Evolutionary conservation across 1,284 basidiomycete species (phyloP).

Genomic region (Sanghuangporus weigelae): DNA sequence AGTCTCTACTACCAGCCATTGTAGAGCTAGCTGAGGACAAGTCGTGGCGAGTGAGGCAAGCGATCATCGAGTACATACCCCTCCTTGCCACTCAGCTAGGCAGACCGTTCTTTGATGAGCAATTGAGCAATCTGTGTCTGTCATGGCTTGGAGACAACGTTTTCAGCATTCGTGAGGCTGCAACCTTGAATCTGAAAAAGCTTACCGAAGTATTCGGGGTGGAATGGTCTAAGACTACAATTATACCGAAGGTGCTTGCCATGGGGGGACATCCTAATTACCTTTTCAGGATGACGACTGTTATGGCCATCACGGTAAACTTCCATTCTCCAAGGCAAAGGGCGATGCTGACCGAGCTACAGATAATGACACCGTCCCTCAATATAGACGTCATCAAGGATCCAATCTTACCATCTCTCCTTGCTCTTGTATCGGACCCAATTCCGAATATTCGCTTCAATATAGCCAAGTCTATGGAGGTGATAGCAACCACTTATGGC

Average conservation of each 20-base stretch:
- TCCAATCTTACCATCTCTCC: conserved; percentile 83
- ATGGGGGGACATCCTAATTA: conserved; percentile 99
- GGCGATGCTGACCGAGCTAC: conserved; percentile 12
- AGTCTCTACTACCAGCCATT: conserved; percentile 95
- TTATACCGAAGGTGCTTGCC: conserved; percentile 95
- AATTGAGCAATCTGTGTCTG: conserved; percentile 96
- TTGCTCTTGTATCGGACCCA: conserved; percentile 83
- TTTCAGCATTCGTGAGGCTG: conserved; percentile 96
- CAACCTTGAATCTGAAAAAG: conserved; percentile 95
- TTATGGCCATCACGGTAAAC: conserved; percentile 93
- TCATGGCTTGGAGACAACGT: conserved; percentile 99
- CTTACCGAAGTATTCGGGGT: conserved; percentile 98
- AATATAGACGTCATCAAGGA: conserved; percentile 81
- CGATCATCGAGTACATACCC: conserved; percentile 98
- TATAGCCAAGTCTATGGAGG: conserved; percentile 91
- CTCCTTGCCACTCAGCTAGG: conserved; percentile 96
- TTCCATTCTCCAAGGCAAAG: conserved; percentile 19
- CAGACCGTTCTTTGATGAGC: conserved; percentile 97
- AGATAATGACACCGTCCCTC: conserved; percentile 96
- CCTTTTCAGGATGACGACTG: conserved; percentile 98
- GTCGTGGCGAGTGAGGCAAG: conserved; percentile 99
- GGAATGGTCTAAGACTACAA: conserved; percentile 92
- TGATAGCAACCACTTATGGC: conserved; percentile 71
- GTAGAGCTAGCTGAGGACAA: conserved; percentile 99
- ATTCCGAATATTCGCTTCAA: conserved; percentile 99